Conservation (phyloP, 306 rosid genomes). For the Myrica gale region DNA sequence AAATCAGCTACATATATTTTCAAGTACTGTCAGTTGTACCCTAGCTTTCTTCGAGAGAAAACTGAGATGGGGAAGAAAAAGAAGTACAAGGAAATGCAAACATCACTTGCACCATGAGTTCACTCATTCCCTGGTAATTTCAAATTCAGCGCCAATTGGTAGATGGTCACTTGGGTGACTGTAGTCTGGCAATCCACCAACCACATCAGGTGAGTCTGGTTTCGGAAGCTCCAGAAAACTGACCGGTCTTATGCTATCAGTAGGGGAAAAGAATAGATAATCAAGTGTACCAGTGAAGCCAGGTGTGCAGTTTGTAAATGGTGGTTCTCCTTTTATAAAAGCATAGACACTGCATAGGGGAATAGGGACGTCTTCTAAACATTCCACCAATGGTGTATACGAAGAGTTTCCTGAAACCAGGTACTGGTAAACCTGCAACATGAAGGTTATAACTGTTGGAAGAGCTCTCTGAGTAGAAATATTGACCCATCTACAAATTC, state of each 20-base stretch:
- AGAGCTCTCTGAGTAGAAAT: neutral
- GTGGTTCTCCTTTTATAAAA: slow-evolving; percentile 69
- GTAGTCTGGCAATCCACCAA: slow-evolving; percentile 75
- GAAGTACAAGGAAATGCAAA: slow-evolving; percentile 9
- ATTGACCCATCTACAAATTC: neutral
- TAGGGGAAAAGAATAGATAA: slow-evolving; percentile 63
- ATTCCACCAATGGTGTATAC: slow-evolving; percentile 26
- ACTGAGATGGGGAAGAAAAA: neutral
- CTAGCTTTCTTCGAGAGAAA: neutral
- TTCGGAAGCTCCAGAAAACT: slow-evolving; percentile 82
- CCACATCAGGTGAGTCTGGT: slow-evolving; percentile 54
- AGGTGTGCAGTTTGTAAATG: slow-evolving; percentile 92
- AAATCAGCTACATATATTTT: neutral
- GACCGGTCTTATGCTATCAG: slow-evolving; percentile 57
- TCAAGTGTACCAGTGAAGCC: slow-evolving; percentile 85
- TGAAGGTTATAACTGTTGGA: slow-evolving; percentile 19
- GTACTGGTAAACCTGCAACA: slow-evolving; percentile 70
- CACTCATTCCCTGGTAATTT: slow-evolving; percentile 42
- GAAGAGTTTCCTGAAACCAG: slow-evolving; percentile 61
- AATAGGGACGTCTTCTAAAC: slow-evolving; percentile 53
- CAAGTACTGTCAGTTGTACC: neutral
- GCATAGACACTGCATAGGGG: slow-evolving; percentile 70
- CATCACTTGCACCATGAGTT: slow-evolving; percentile 15
- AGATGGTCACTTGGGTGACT: slow-evolving; percentile 87
- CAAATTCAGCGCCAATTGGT: slow-evolving; percentile 84